Base-by-base conservation (phyloP, 345 rosid genomes). In the Populus tremula region DNA sequence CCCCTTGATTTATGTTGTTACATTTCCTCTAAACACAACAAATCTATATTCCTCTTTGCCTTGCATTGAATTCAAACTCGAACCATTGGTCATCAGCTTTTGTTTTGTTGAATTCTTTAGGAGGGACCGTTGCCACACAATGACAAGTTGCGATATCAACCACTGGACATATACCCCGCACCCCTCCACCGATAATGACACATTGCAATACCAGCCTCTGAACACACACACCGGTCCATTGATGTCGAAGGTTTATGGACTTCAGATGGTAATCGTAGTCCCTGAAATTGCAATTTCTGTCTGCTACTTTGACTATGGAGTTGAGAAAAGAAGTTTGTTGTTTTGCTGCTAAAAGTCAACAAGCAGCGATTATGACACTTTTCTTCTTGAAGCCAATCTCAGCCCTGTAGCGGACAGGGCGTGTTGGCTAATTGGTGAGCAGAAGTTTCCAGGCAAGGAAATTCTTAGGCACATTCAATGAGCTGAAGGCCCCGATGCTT, bases 141-240 rank as follows among this genome's bases (percentile, higher is more conserved):
- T 45, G 91, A 91, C 71, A 84, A 78, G 59, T 78, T 88, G 82
- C 88, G 90, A 71, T 93, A 91, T 82, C 90, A 88, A 78, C 91
- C 98, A 35, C 27, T 91, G 79, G 93, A 95, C 77, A 69, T 95
- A 80, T 91, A 90, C 79, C 89, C 97, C 76, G 97, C 97, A 8
- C 96, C 92, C 2, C 91, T 91, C 43, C 96, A 91, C 78, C 86
- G 96, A 84, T 73, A 93, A 84, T 89, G 75, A 78, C 1, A 21
- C 14, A 10, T 36, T 71, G 8, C n/a, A 68, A 9, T 63, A 25
- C 6, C 36, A 35, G 23, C 4, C n/a, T 2, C n/a, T 66, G 43
- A 27, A 25, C 20, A 63, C 11, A 21, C 10, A 33, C 12, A 33
- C 11, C 50, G 23, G 27, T 69, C 71, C 45, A 23, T 45, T 27